phyloP scores from a whole-genome alignment of 345 rosid species.

The Bruguiera gymnorhiza region DNA sequence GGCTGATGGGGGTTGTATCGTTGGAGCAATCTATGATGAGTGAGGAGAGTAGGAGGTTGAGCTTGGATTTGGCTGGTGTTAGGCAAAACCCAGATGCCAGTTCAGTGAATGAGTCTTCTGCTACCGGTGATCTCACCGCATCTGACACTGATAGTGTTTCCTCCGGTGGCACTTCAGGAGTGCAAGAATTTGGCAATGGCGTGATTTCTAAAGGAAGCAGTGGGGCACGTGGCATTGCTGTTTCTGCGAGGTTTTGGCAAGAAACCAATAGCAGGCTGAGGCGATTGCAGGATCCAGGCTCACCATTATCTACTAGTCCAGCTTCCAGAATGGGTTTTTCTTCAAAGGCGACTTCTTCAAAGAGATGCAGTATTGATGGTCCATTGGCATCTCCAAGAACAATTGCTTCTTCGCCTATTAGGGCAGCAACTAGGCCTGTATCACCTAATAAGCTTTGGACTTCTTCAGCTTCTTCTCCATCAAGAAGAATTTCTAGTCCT shows the following conservation, averaged over 20 bases:
- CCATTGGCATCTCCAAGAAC: conserved; percentile 56
- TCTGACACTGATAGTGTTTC: conserved; percentile 82
- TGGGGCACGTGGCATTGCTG: conserved; percentile 40
- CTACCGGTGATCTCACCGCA: conserved; percentile 51
- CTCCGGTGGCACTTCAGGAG: conserved; percentile 64
- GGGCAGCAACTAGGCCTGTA: conserved; percentile 59
- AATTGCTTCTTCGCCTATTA: conserved; percentile 53
- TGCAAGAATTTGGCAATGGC: conserved; percentile 41
- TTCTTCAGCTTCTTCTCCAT: conserved; percentile 46
- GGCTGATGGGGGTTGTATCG: conserved; percentile 40
- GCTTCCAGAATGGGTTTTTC: conserved; percentile 47
- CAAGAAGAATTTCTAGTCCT: conserved; percentile 70
- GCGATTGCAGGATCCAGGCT: conserved; percentile 80
- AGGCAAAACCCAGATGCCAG: conserved; percentile 41
- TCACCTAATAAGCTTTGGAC: conserved; percentile 85
- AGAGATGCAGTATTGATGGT: conserved; percentile 59
- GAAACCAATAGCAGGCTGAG: conserved; percentile 89
- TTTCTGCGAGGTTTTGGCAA: conserved; percentile 90
- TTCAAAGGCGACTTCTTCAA: conserved; percentile 55
- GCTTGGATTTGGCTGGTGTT: conserved; percentile 49
- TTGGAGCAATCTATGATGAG: conserved; percentile 50
- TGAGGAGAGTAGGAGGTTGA: conserved; percentile 53
- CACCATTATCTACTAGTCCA: conserved; percentile 61
- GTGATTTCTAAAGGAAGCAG: conserved; percentile 39
- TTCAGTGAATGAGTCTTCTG: conserved; percentile 45